A percentile compares a stretch with the other conserved stretches of the same genome.
These are phyloP conservation scores for Xylaria sp. DNA, from an alignment of 2,329 filamentous ascomycete genomes.

Conservation along the genomic window DNA sequence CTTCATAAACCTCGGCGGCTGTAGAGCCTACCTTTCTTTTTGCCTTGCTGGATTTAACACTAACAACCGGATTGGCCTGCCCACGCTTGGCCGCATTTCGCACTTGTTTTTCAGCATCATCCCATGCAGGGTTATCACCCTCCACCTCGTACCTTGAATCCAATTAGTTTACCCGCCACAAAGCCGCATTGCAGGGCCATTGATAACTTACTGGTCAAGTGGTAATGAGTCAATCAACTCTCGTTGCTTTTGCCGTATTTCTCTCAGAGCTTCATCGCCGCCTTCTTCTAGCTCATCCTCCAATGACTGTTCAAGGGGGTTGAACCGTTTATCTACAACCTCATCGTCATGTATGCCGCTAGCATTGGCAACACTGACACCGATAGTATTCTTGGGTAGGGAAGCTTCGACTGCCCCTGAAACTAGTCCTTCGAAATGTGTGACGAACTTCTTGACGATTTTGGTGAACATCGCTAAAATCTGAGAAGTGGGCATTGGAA, in stretches of 20 bases:
- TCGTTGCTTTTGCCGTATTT: slow-evolving; percentile 81
- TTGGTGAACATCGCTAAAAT: slow-evolving; percentile 98
- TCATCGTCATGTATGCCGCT: slow-evolving; percentile 76
- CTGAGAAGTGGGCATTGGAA: slow-evolving; percentile 78
- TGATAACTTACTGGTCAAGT: slow-evolving; percentile 76
- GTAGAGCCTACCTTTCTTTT: slow-evolving; percentile 77
- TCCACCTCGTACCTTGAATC: slow-evolving; percentile 71
- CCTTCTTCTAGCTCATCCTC: slow-evolving; percentile 87
- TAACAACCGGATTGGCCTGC: slow-evolving; percentile 73
- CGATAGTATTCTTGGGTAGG: slow-evolving; percentile 68
- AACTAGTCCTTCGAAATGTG: slow-evolving; percentile 79
- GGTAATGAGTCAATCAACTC: slow-evolving; percentile 91
- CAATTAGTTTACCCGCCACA: slow-evolving; percentile 22
- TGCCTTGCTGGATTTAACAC: slow-evolving; percentile 79
- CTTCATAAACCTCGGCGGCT: slow-evolving; percentile 70
- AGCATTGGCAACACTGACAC: slow-evolving; percentile 68
- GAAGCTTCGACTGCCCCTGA: slow-evolving; percentile 76
- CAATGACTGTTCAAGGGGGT: slow-evolving; percentile 75
- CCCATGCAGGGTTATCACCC: slow-evolving; percentile 69
- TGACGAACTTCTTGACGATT: slow-evolving; percentile 86
- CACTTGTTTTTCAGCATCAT: slow-evolving; percentile 80
- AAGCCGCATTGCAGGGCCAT: slow-evolving; percentile 7
- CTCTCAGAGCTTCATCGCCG: slow-evolving; percentile 77
- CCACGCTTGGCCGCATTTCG: slow-evolving; percentile 64
- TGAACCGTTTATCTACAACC: slow-evolving; percentile 71